phyloP scores from a whole-genome alignment of 1,284 basidiomycete species.

The Irpex lacteus region DNA sequence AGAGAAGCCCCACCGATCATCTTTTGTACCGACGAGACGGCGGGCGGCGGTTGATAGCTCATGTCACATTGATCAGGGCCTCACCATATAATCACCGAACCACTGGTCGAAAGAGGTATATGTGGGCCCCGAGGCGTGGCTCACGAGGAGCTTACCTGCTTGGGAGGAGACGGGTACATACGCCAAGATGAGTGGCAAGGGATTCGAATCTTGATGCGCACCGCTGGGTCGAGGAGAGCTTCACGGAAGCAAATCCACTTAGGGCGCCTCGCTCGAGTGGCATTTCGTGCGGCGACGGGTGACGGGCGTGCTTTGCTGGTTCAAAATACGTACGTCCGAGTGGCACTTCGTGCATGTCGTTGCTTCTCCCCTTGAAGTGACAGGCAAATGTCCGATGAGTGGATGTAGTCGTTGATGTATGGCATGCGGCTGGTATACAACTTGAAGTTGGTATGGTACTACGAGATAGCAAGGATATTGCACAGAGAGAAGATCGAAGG shows the following conservation, averaged over 20 bases:
- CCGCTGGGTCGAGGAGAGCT: too few relatives aligned
- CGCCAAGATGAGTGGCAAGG: too few relatives aligned
- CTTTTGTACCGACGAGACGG: neutral
- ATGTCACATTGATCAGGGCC: slow-evolving; percentile 3
- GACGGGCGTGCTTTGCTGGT: too few relatives aligned
- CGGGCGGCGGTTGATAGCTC: neutral
- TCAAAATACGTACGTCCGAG: neutral
- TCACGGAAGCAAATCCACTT: too few relatives aligned
- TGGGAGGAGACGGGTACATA: too few relatives aligned
- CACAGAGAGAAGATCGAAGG: neutral
- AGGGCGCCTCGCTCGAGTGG: too few relatives aligned
- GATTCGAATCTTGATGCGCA: too few relatives aligned
- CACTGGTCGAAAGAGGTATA: neutral
- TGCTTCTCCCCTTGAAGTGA: neutral
- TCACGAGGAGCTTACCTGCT: neutral
- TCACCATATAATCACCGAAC: neutral
- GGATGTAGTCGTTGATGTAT: neutral
- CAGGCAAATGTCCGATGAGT: neutral
- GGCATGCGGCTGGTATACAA: slow-evolving; percentile 1
- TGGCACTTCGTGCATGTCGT: neutral
- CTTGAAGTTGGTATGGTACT: neutral
- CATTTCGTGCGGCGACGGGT: too few relatives aligned
- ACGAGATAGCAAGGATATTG: neutral
- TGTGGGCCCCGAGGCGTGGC: neutral
- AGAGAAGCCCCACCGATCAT: neutral